These are phyloP conservation scores for Zoysia japonica DNA, from an alignment of 176 grass and related monocot genomes.

Conservation along the genomic window DNA sequence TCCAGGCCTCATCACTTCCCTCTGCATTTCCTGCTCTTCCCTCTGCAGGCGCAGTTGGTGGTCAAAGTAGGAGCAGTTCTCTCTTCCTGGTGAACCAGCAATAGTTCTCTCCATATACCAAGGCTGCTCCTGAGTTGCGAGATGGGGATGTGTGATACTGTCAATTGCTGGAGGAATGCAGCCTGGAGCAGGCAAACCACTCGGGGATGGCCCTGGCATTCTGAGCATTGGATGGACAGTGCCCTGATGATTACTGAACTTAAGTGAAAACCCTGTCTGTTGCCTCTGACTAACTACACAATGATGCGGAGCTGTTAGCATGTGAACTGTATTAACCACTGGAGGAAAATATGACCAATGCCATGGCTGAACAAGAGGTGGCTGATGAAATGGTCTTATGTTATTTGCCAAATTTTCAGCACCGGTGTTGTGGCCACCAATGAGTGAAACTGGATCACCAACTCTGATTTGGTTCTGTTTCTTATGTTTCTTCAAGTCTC, in stretches of 20 bases:
- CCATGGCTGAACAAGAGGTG: constrained; percentile 7
- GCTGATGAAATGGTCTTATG: background rate
- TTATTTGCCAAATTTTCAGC: background rate
- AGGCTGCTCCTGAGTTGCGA: constrained; percentile 1
- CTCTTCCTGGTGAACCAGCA: background rate
- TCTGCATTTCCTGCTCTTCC: constrained; percentile 11
- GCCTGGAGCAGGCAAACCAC: background rate
- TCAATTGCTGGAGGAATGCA: constrained; percentile 9
- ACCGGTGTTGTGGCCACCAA: background rate
- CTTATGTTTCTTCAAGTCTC: constrained; percentile 31
- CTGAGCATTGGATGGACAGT: background rate
- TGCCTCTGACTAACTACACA: constrained; percentile 1
- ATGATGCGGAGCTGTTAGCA: constrained; percentile 4
- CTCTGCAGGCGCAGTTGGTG: background rate
- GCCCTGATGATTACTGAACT: background rate
- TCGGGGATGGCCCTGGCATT: background rate
- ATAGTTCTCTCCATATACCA: background rate
- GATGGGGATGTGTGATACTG: background rate
- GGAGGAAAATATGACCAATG: background rate
- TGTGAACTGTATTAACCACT: background rate
- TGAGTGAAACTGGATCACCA: constrained; percentile 13
- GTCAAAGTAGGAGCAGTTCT: constrained; percentile 7
- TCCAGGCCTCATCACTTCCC: background rate
- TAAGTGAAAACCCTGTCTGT: constrained; percentile 8
- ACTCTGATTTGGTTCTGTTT: background rate